Percentiles rank a stretch among this genome's conserved stretches.
Evolutionary conservation across 305 asterid species (phyloP).

Genomic region (Fraxinus baroniana): DNA sequence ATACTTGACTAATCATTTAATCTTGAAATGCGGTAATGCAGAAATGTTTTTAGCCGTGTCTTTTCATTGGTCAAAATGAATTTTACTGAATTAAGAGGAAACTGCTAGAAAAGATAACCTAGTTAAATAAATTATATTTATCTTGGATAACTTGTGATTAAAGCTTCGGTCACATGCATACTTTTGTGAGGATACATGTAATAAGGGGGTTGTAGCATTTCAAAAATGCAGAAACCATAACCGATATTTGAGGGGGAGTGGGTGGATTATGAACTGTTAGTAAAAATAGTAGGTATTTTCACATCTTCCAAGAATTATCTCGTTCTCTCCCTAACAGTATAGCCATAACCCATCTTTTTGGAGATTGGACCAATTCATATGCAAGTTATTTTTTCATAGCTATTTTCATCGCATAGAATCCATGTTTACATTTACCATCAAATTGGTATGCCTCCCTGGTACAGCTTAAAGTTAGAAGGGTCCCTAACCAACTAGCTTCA

Average conservation of each 20-base stretch:
- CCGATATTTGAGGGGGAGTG: neutral
- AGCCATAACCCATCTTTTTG: neutral
- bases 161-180: neutral
- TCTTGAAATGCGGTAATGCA: neutral
- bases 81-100: neutral
- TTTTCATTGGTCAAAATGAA: neutral
- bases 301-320: neutral
- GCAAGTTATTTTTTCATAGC: neutral
- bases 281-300: neutral
- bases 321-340: neutral
- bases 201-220: neutral
- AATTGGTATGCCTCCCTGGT: neutral
- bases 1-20: neutral
- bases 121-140: neutral
- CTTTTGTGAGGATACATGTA: neutral
- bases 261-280: neutral
- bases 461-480: neutral
- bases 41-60: neutral
- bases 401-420: neutral
- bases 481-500: conserved; percentile 1
- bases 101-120: neutral
- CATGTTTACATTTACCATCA: neutral
- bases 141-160: neutral
- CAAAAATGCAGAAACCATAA: neutral
- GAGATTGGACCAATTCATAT: neutral